These are phyloP conservation scores for Plectosphaerella sp. DNA, from an alignment of 2,329 filamentous ascomycete species.

Conservation along the genomic window DNA sequence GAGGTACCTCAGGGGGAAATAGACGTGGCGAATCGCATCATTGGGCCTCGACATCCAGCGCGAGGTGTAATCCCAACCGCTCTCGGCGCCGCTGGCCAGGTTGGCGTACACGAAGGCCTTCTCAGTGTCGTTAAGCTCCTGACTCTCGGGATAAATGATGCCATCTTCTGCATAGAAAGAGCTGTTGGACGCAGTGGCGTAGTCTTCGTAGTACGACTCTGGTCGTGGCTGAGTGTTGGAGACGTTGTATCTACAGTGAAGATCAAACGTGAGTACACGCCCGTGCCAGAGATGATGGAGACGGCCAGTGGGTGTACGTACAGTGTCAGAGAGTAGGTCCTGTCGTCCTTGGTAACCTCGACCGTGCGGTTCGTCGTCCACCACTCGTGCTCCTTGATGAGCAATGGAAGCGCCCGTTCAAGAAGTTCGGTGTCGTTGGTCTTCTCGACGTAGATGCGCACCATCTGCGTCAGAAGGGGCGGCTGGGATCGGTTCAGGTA, in stretches of 20 bases:
- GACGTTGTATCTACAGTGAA: constrained; percentile 46
- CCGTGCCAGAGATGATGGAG: background rate
- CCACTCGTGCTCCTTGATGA: constrained; percentile 61
- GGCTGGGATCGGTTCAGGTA: constrained; percentile 67
- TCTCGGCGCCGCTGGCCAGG: constrained; percentile 61
- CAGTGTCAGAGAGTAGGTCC: constrained; percentile 52
- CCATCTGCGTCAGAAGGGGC: constrained; percentile 62
- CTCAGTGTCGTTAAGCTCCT: constrained; percentile 46
- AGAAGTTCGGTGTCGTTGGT: constrained; percentile 60
- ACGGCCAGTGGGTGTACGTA: constrained; percentile 22
- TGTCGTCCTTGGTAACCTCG: constrained; percentile 37
- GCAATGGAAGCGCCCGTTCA: constrained; percentile 54
- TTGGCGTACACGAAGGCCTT: constrained; percentile 53
- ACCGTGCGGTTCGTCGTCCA: constrained; percentile 59
- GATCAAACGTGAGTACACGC: background rate
- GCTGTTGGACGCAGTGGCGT: constrained; percentile 57
- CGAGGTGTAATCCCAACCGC: constrained; percentile 59
- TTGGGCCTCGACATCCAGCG: constrained; percentile 54
- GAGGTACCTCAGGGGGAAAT: constrained; percentile 61
- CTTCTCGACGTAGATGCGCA: constrained; percentile 58
- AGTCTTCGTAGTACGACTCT: constrained; percentile 65
- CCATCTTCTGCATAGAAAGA: constrained; percentile 58
- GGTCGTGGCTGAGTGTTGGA: constrained; percentile 62
- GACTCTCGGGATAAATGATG: constrained; percentile 50
- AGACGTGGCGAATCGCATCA: constrained; percentile 55